A percentile compares a stretch with the other conserved stretches of the same genome.
Conservation (phyloP, 441 rosid species). For the Mallotus repandus region DNA sequence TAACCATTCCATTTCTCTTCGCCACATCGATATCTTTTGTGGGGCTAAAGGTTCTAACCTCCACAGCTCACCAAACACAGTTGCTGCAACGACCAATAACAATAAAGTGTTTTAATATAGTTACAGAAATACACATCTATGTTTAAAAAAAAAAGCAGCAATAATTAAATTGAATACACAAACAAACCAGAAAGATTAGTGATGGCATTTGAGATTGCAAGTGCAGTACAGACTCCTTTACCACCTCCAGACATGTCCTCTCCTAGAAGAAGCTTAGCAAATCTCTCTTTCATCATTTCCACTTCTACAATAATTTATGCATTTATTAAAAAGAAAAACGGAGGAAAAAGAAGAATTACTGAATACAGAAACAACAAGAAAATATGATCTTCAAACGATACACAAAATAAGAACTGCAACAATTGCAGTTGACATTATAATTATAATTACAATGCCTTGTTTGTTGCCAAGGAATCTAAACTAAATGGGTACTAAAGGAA, state of each 20-base stretch:
- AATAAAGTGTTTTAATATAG: slow-evolving; percentile 2
- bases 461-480: too few species aligned
- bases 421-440: slow-evolving; percentile 1
- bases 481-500: neutral
- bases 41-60: slow-evolving; percentile 84
- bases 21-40: slow-evolving; percentile 94
- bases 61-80: slow-evolving; percentile 97
- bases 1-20: slow-evolving; percentile 90
- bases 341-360: neutral
- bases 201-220: slow-evolving; percentile 95
- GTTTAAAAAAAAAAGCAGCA: neutral
- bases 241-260: slow-evolving; percentile 99
- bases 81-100: slow-evolving; percentile 45
- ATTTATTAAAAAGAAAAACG: neutral
- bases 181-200: slow-evolving; percentile 86
- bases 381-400: neutral
- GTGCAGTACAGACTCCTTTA: slow-evolving; percentile 94
- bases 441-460: too few species aligned
- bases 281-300: slow-evolving; percentile 98
- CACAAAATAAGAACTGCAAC: neutral
- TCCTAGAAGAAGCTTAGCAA: slow-evolving; percentile 91
- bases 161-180: neutral
- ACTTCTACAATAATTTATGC: slow-evolving; percentile 41
- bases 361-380: neutral
- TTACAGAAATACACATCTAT: neutral